These are phyloP conservation scores for Pleodorina starrii DNA, from an alignment of 139 green algal species.

Conservation along the genomic window DNA sequence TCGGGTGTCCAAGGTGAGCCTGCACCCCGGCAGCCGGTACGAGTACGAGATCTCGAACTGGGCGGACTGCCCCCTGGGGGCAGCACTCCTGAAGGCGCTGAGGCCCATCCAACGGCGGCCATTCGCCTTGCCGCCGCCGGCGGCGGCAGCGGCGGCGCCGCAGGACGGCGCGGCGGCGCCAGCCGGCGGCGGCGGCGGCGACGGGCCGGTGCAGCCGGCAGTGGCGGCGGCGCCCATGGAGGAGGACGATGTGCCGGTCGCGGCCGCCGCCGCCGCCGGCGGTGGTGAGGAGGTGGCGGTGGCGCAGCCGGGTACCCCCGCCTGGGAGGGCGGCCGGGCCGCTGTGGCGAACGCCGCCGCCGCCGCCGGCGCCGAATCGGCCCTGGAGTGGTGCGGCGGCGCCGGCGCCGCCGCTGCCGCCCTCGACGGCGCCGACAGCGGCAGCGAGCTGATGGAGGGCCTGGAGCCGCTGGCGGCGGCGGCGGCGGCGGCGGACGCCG, in stretches of 20 bases:
- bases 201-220: neutral
- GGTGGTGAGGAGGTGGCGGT: neutral
- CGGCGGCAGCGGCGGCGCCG: neutral
- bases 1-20: slow-evolving; percentile 4
- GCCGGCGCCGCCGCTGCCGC: neutral
- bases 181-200: neutral
- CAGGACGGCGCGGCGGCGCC: neutral
- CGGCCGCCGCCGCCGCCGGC: neutral
- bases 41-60: slow-evolving; percentile 19
- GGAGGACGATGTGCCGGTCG: neutral
- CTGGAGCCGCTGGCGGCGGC: neutral
- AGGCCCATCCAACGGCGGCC: slow-evolving; percentile 37
- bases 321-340: neutral
- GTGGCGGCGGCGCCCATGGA: neutral
- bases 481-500: neutral
- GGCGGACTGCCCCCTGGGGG: neutral
- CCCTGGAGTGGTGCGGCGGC: neutral
- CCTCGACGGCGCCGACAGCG: neutral
- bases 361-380: neutral
- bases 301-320: neutral
- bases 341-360: neutral
- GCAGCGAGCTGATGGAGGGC: slow-evolving; percentile 15
- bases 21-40: neutral
- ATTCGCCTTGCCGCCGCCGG: neutral
- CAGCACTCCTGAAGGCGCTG: slow-evolving; percentile 1